Evolutionary conservation across 306 rosid genomes (phyloP).

Genomic region (Prunus mume): DNA sequence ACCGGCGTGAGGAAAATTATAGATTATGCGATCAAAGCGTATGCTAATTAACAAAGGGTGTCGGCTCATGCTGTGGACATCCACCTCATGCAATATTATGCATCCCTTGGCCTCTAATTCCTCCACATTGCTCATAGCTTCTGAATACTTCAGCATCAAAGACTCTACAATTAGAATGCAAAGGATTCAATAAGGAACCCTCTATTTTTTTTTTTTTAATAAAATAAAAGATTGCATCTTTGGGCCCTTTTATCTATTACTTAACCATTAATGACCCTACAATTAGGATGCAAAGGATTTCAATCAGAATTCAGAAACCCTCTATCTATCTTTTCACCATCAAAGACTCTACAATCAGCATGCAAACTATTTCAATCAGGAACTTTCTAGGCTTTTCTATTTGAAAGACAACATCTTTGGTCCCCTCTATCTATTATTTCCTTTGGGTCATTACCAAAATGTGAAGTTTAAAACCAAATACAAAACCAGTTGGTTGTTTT

Average conservation of each 20-base stretch:
- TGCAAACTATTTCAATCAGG: too few relatives aligned
- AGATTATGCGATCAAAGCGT: slow-evolving; percentile 18
- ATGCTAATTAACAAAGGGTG: background rate
- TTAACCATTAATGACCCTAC: background rate
- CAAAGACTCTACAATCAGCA: too few relatives aligned
- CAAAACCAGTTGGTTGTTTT: background rate
- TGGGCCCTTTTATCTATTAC: background rate
- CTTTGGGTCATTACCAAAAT: background rate
- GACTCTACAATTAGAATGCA: background rate
- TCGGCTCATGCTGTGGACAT: background rate
- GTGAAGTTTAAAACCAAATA: background rate
- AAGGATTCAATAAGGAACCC: background rate
- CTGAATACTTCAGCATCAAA: background rate
- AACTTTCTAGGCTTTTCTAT: too few relatives aligned
- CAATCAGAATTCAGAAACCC: slow-evolving; percentile 1
- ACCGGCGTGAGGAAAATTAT: slow-evolving; percentile 27
- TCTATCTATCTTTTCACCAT: background rate
- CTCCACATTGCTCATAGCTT: background rate
- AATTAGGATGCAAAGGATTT: background rate
- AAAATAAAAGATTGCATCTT: background rate
- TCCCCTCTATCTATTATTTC: background rate
- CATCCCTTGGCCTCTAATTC: background rate
- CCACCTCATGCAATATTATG: background rate
- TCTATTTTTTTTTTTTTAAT: too few relatives aligned
- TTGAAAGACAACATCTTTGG: too few relatives aligned